phyloP scores from a whole-genome alignment of 441 rosid species.

The Populus hybrid region DNA sequence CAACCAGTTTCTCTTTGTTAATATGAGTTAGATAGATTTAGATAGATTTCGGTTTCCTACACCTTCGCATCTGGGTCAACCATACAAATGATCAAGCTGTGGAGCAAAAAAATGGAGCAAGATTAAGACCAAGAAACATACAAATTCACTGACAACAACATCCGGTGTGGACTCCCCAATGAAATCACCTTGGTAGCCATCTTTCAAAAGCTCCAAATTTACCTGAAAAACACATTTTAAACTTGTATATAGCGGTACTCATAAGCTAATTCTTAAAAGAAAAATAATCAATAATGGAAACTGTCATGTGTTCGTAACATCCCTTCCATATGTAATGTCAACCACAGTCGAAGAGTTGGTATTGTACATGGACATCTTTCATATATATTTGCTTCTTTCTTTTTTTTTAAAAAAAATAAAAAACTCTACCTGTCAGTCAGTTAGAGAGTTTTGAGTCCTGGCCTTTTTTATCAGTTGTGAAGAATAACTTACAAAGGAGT shows the following conservation, averaged over 20 bases:
- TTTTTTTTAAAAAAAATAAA: background rate
- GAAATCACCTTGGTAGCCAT: conserved; percentile 83
- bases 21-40: background rate
- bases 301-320: background rate
- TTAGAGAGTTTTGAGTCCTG: background rate
- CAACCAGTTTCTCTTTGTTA: background rate
- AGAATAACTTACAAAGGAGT: background rate
- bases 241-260: conserved; percentile 10
- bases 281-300: background rate
- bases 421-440: too few relatives aligned
- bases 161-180: conserved; percentile 92
- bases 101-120: conserved; percentile 6
- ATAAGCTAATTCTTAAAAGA: conserved; percentile 4
- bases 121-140: conserved; percentile 40
- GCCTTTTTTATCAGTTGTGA: background rate
- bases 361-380: background rate
- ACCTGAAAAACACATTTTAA: conserved; percentile 38
- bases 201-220: conserved; percentile 59
- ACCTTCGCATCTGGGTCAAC: background rate
- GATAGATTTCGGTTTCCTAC: background rate
- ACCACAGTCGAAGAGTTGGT: background rate
- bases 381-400: background rate
- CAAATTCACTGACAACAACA: conserved; percentile 78
- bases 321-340: background rate
- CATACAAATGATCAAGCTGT: background rate